A percentile compares a stretch with the other conserved stretches of the same genome.
phyloP scores from a whole-genome alignment of 1,284 basidiomycete genomes.

The Entoloma clypeatum region DNA sequence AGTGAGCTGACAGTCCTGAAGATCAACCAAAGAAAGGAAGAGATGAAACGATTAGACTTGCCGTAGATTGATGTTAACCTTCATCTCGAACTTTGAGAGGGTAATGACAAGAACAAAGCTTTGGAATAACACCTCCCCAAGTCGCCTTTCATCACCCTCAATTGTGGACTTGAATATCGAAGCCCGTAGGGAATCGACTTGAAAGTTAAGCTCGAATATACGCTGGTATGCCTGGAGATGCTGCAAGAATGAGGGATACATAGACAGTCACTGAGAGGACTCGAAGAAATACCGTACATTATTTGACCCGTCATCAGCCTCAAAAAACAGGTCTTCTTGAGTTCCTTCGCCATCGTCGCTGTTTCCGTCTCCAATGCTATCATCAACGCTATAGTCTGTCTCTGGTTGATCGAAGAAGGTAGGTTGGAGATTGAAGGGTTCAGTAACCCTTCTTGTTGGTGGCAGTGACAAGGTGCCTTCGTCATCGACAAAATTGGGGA shows the following conservation, averaged over 20 bases:
- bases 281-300: constrained; percentile 43
- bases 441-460: constrained; percentile 24
- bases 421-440: constrained; percentile 49
- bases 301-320: constrained; percentile 63
- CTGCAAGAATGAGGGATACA: constrained; percentile 17
- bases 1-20: constrained; percentile 47
- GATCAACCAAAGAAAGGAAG: constrained; percentile 7
- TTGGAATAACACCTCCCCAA: constrained; percentile 82
- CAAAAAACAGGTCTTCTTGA: constrained; percentile 53
- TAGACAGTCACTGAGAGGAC: constrained; percentile 1
- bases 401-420: constrained; percentile 50
- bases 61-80: constrained; percentile 82
- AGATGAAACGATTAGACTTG: constrained; percentile 34
- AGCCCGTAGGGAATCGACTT: constrained; percentile 85
- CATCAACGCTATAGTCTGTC: constrained; percentile 69
- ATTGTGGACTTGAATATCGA: constrained; percentile 71
- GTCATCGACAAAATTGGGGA: constrained; percentile 79
- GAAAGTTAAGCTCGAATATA: constrained; percentile 86
- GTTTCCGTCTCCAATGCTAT: constrained; percentile 51
- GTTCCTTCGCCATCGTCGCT: constrained; percentile 31
- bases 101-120: constrained; percentile 77
- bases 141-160: constrained; percentile 60
- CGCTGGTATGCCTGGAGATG: constrained; percentile 69
- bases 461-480: constrained; percentile 24
- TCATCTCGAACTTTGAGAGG: constrained; percentile 83